Conservation (phyloP, 768 basidiomycete species). For the Leccinum fibrillosum region DNA sequence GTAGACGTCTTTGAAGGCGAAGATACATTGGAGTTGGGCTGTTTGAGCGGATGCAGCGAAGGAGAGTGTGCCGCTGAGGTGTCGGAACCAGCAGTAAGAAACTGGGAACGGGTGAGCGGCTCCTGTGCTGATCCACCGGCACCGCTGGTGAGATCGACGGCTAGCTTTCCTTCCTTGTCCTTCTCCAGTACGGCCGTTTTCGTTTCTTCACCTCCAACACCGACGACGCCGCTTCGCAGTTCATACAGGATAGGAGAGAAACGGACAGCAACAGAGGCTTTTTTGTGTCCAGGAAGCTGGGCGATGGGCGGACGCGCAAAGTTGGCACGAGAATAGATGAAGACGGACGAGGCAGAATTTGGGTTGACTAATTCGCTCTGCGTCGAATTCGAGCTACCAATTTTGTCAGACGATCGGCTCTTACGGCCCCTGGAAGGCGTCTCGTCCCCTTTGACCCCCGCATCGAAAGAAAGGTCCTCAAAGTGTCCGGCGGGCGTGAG, state of each 20-base stretch:
- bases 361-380: conserved; percentile 31
- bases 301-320: conserved; percentile 91
- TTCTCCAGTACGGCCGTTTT: conserved; percentile 65
- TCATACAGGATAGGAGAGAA: conserved; percentile 95
- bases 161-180: conserved; percentile 56
- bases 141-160: conserved; percentile 57
- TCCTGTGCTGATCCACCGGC: conserved; percentile 11
- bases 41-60: conserved; percentile 12
- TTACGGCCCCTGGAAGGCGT: conserved; percentile 59
- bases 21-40: conserved; percentile 8
- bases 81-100: conserved; percentile 8
- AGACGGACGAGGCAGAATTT: conserved; percentile 64
- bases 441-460: conserved; percentile 30
- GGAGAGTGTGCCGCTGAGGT: conserved; percentile 8
- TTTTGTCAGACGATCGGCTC: conserved; percentile 42
- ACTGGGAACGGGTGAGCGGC: background rate
- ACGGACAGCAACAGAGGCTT: conserved; percentile 88
- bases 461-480: conserved; percentile 76
- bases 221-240: conserved; percentile 59
- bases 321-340: conserved; percentile 94
- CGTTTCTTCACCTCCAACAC: conserved; percentile 36
- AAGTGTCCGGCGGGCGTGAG: conserved; percentile 97
- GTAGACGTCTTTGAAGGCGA: conserved; percentile 22
- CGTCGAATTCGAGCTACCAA: conserved; percentile 23
- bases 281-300: conserved; percentile 94